phyloP scores from a whole-genome alignment of 441 rosid genomes.

The Pelargonium myrrhifolium region DNA sequence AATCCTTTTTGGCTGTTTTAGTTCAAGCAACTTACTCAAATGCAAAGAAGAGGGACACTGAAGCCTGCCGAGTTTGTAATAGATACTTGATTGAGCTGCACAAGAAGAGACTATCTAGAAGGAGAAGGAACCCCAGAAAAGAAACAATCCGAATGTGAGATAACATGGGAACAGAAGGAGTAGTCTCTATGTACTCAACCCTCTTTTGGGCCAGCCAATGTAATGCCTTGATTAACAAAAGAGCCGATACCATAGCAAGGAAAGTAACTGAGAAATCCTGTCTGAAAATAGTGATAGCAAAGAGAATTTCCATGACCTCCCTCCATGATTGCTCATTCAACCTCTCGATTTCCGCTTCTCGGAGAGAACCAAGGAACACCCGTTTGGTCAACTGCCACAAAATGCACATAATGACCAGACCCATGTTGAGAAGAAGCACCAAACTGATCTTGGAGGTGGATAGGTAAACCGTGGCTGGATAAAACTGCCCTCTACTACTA shows the following conservation, averaged over 20 bases:
- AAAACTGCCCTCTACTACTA: slow-evolving; percentile 78
- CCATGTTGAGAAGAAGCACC: slow-evolving; percentile 85
- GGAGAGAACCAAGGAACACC: slow-evolving; percentile 73
- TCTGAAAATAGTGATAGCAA: slow-evolving; percentile 84
- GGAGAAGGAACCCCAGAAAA: slow-evolving; percentile 71
- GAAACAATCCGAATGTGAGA: slow-evolving; percentile 84
- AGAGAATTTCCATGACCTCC: slow-evolving; percentile 93
- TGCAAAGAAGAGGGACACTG: slow-evolving; percentile 89
- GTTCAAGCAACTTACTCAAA: slow-evolving; percentile 65
- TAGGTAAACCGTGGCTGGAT: slow-evolving; percentile 76
- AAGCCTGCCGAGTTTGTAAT: slow-evolving; percentile 66
- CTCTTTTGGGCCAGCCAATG: slow-evolving; percentile 97
- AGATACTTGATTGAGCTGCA: slow-evolving; percentile 57
- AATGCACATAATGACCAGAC: slow-evolving; percentile 67
- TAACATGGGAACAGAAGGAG: slow-evolving; percentile 67
- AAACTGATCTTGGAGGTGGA: slow-evolving; percentile 85
- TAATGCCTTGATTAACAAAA: slow-evolving; percentile 68
- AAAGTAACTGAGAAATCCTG: slow-evolving; percentile 81
- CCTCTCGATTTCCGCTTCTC: slow-evolving; percentile 92
- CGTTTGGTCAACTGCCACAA: slow-evolving; percentile 75
- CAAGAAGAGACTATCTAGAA: slow-evolving; percentile 63
- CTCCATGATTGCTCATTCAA: slow-evolving; percentile 94
- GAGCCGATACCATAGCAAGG: slow-evolving; percentile 73
- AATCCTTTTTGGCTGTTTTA: neutral
- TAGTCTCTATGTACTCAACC: slow-evolving; percentile 91